Percentiles rank a stretch among this genome's conserved stretches.
Conservation (phyloP, 2,329 filamentous ascomycete species). For the Talaromyces sp. region DNA sequence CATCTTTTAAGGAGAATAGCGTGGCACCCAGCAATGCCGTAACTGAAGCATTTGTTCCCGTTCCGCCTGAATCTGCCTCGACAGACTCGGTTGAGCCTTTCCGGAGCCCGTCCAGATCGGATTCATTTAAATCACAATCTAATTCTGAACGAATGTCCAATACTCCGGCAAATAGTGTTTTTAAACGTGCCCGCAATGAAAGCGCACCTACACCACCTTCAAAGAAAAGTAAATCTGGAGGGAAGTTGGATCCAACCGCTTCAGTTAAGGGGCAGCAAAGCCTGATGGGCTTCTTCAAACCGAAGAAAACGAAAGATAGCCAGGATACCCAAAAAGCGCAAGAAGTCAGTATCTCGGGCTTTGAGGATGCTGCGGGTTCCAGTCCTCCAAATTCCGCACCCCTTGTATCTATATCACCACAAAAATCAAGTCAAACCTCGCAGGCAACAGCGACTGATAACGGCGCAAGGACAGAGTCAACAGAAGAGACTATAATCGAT, state of each 20-base stretch:
- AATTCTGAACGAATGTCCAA: conserved; percentile 6
- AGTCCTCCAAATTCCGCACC: not conserved
- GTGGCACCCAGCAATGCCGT: not conserved
- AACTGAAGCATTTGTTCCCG: not conserved
- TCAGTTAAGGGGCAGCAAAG: conserved; percentile 56
- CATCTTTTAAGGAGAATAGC: conserved; percentile 28
- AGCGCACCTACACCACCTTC: conserved; percentile 30
- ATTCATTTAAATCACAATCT: not conserved
- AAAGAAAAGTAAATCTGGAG: conserved; percentile 53
- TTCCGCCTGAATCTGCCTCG: not conserved
- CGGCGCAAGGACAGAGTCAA: conserved; percentile 12
- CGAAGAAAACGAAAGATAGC: conserved; percentile 43
- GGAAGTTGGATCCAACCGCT: conserved; percentile 20
- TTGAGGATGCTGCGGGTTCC: not conserved
- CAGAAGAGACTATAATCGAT: conserved; percentile 56
- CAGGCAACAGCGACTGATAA: not conserved
- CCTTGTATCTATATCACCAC: not conserved
- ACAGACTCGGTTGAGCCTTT: not conserved
- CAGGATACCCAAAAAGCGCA: not conserved
- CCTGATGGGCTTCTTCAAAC: conserved; percentile 76
- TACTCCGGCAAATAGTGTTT: conserved; percentile 22
- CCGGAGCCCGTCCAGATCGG: not conserved
- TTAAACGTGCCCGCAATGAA: conserved; percentile 34
- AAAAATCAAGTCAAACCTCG: not conserved
- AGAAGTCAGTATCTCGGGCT: not conserved